Conservation (phyloP, 129 eudicot genomes). For the Chrysanthemum seticuspe region DNA sequence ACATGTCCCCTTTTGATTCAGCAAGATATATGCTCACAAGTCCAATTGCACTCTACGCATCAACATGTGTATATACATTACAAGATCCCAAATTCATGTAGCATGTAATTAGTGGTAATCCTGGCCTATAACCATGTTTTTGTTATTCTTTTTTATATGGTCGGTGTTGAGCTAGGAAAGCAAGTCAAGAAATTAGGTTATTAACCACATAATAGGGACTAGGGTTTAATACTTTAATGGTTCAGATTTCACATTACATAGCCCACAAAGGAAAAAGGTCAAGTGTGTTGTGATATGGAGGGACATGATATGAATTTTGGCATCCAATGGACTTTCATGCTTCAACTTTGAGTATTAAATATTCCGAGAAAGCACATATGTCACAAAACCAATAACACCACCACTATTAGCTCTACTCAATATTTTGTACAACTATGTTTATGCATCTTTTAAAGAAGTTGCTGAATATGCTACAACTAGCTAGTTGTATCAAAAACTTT, state of each 20-base stretch:
- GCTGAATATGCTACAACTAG: constrained; percentile 6
- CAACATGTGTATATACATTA: constrained; percentile 1
- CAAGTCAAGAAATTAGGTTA: constrained; percentile 44
- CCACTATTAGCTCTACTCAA: constrained; percentile 14
- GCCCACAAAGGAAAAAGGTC: constrained; percentile 29
- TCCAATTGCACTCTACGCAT: constrained; percentile 26
- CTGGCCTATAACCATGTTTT: constrained; percentile 12
- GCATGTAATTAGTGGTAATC: background rate
- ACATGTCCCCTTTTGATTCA: constrained; percentile 36
- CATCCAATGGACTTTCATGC: constrained; percentile 29
- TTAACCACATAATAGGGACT: constrained; percentile 39
- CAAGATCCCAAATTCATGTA: background rate
- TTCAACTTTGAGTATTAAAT: constrained; percentile 26
- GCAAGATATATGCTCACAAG: constrained; percentile 22
- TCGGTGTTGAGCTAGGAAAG: constrained; percentile 50
- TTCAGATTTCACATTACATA: constrained; percentile 35
- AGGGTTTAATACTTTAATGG: constrained; percentile 20
- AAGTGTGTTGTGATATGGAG: constrained; percentile 34
- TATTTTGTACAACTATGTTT: constrained; percentile 3
- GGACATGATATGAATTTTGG: constrained; percentile 33
- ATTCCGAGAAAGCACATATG: constrained; percentile 23
- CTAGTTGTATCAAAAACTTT: background rate
- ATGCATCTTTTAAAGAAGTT: constrained; percentile 9
- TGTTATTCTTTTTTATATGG: constrained; percentile 6
- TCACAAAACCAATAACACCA: constrained; percentile 3